Conservation (phyloP, 345 rosid genomes). For the Eucalyptus tenuipes region DNA sequence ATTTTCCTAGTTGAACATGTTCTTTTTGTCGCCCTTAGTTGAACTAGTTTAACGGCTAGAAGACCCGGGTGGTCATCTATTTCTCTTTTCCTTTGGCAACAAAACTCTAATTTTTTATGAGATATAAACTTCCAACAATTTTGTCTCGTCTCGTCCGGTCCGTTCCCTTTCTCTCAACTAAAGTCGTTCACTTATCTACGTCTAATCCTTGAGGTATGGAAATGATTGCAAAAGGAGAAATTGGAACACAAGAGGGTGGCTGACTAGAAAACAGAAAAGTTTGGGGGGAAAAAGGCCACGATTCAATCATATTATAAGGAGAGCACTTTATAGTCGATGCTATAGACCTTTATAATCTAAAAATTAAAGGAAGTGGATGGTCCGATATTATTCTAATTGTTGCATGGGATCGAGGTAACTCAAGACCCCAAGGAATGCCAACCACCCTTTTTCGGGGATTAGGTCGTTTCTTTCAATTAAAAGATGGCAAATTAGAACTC, state of each 20-base stretch:
- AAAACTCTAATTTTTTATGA: background rate
- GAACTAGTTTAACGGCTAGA: background rate
- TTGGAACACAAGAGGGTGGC: background rate
- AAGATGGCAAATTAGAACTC: background rate
- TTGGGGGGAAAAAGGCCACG: background rate
- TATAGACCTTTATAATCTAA: background rate
- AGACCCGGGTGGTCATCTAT: background rate
- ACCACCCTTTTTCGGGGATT: background rate
- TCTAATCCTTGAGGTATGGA: background rate
- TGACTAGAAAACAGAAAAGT: background rate
- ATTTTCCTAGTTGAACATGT: background rate
- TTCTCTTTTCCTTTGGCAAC: background rate
- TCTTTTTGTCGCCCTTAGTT: background rate
- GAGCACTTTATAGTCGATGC: background rate
- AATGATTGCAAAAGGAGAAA: background rate
- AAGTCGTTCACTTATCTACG: background rate
- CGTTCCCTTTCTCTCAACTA: background rate
- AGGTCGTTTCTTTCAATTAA: background rate
- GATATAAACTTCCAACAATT: background rate
- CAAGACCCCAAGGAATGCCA: background rate
- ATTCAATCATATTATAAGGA: background rate
- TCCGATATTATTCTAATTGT: background rate
- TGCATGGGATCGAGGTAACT: background rate
- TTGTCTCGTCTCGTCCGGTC: background rate
- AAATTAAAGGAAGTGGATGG: background rate